Base-by-base conservation (phyloP, 2,329 filamentous ascomycete genomes). In the Trichoderma endophyticum region DNA sequence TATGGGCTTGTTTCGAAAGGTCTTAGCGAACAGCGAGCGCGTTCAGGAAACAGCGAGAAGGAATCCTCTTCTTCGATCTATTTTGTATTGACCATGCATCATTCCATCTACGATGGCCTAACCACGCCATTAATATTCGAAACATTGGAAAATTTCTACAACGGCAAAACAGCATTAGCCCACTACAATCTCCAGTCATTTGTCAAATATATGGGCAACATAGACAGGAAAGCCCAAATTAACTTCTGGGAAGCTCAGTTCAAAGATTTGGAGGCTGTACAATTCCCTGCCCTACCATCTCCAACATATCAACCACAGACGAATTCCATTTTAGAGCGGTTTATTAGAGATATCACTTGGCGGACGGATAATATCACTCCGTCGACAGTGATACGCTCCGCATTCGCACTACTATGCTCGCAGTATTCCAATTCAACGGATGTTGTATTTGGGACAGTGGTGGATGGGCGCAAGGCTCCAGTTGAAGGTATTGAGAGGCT, bases 31-130 rank as follows among this genome's bases (percentile, higher is more conserved):
- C 9, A 48, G 9, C 43, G 43, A 48, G 18, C 6, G 43, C 43
- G 43, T 48, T 48, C 43, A 9, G 8, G 43, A 18, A 3, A n/a
- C 43, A 48, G 18, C 56, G 28, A n/a, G 18, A 39, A 21, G 15
- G 26, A 14, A 39, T 59, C 5, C 11, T 66, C 21, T 6, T 43
- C 12, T 30, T 34, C 14, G 8, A 6, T 28, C 6, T 64, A 67
- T 14, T 71, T 71, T 54, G 63, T 62, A 30, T 68, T 71, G n/a
- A 71, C 70, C 4, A 54, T 68, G n/a, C 70, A 71, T 32, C 70
- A 71, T 64, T 51, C 62, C 30, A 48, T 48, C 21, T 71, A 71
- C 39, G 70, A 71, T 34, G 70, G 70, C 28, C 34, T 21, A 21
- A 32, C 63, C 14, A 30, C 59, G 15, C 34, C 62, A 21, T 21